Conservation (phyloP, 352 stramenopile genomes). For the Blastocystis sp. region DNA sequence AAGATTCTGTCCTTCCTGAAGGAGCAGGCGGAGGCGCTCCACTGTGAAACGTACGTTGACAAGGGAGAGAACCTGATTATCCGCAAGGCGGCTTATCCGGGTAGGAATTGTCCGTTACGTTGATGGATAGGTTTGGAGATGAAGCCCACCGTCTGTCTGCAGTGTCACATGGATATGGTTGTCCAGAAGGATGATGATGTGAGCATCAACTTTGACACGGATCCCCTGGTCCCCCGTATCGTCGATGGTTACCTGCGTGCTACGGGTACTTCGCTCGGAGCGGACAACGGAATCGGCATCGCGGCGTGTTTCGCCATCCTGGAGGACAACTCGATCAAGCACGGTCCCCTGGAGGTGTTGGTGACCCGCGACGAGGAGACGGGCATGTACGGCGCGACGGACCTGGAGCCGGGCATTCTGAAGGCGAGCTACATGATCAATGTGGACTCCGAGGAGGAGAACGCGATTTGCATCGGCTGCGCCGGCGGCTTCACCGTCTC, state of each 20-base stretch:
- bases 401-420: background rate
- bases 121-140: constrained; percentile 12
- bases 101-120: background rate
- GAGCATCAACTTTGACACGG: constrained; percentile 36
- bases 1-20: constrained; percentile 34
- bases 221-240: constrained; percentile 39
- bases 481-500: constrained; percentile 24
- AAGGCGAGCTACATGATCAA: constrained; percentile 35
- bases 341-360: constrained; percentile 35
- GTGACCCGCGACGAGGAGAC: constrained; percentile 47
- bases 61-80: constrained; percentile 36
- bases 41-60: constrained; percentile 11
- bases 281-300: constrained; percentile 33
- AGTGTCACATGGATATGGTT: constrained; percentile 55
- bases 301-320: constrained; percentile 33
- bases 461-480: constrained; percentile 45
- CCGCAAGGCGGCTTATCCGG: constrained; percentile 18
- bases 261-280: constrained; percentile 27
- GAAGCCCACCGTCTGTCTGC: constrained; percentile 31
- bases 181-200: constrained; percentile 47
- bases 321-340: constrained; percentile 32
- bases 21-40: background rate
- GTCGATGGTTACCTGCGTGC: constrained; percentile 5
- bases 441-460: constrained; percentile 30
- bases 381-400: constrained; percentile 7